Conservation (phyloP, 768 basidiomycete species). For the Ramaria rubella region DNA sequence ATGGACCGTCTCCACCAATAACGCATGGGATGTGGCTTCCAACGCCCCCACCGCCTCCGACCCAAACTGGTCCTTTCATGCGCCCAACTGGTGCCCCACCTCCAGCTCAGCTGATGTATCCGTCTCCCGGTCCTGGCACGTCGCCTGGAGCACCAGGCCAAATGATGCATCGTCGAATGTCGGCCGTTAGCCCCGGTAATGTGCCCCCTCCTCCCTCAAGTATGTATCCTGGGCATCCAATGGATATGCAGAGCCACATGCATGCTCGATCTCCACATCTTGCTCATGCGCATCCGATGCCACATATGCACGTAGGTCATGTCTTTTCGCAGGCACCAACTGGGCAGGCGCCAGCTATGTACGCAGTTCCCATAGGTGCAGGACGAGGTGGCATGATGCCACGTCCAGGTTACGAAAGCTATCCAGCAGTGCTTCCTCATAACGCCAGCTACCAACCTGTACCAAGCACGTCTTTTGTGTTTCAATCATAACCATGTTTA, state of each 20-base stretch:
- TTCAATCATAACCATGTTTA: slow-evolving; percentile 41
- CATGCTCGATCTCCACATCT: background rate
- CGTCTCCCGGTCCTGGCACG: slow-evolving; percentile 41
- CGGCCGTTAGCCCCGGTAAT: slow-evolving; percentile 71
- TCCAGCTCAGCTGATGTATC: slow-evolving; percentile 64
- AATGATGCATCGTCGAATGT: slow-evolving; percentile 44
- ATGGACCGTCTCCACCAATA: slow-evolving; percentile 56
- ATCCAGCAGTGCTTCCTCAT: background rate
- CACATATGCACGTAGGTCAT: slow-evolving; percentile 42
- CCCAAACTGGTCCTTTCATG: slow-evolving; percentile 7
- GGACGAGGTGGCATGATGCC: slow-evolving; percentile 42
- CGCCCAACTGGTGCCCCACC: slow-evolving; percentile 46
- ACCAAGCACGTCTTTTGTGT: slow-evolving; percentile 37
- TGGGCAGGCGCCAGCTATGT: slow-evolving; percentile 15
- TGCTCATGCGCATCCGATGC: slow-evolving; percentile 2
- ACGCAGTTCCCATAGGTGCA: slow-evolving; percentile 22
- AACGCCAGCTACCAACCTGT: slow-evolving; percentile 35
- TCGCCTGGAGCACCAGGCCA: slow-evolving; percentile 27
- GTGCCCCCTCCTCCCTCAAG: slow-evolving; percentile 48
- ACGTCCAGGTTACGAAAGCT: slow-evolving; percentile 31
- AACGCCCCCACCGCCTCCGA: slow-evolving; percentile 39
- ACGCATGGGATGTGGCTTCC: slow-evolving; percentile 63
- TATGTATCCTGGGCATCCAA: slow-evolving; percentile 1
- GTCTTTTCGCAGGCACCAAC: slow-evolving; percentile 26
- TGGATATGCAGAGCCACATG: slow-evolving; percentile 10